These are phyloP conservation scores for Colletotrichum kahawae DNA, from an alignment of 2,329 filamentous ascomycete genomes.

Conservation along the genomic window DNA sequence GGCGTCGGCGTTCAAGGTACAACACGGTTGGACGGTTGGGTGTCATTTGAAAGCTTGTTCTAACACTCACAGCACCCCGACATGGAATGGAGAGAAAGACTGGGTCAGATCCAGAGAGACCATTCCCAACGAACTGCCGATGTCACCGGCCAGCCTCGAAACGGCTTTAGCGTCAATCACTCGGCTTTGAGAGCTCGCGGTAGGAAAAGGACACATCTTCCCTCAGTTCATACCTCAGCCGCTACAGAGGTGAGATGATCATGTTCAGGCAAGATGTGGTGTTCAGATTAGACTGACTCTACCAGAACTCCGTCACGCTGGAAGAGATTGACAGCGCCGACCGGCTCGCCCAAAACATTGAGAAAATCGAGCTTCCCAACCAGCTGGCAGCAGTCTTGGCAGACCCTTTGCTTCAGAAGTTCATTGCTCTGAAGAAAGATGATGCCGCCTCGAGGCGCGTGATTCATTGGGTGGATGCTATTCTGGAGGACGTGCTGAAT, in stretches of 20 bases:
- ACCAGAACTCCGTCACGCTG: constrained; percentile 65
- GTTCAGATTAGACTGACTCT: constrained; percentile 10
- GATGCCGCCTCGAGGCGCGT: constrained; percentile 56
- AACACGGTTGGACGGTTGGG: no score
- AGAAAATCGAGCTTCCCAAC: constrained; percentile 81
- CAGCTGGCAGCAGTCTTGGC: constrained; percentile 79
- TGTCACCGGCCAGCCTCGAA: constrained; percentile 41
- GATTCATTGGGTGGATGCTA: constrained; percentile 63
- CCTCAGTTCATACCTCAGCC: constrained; percentile 75
- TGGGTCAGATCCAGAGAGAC: constrained; percentile 69
- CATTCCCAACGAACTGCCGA: constrained; percentile 51
- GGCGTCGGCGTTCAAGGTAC: constrained; percentile 66
- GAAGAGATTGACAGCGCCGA: constrained; percentile 79
- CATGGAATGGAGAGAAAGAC: constrained; percentile 71
- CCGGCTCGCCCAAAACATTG: constrained; percentile 73
- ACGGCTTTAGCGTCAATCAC: constrained; percentile 69
- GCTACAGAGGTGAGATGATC: constrained; percentile 63
- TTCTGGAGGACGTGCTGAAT: constrained; percentile 59
- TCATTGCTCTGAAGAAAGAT: constrained; percentile 69
- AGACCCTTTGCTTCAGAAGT: constrained; percentile 80
- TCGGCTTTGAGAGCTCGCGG: constrained; percentile 41
- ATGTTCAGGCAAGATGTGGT: neutral
- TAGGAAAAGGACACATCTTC: constrained; percentile 59
- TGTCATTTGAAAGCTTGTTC: neutral
- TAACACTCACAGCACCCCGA: constrained; percentile 69